These are phyloP conservation scores for Hygrophila difformis DNA, from an alignment of 257 asterid genomes.

Conservation along the genomic window DNA sequence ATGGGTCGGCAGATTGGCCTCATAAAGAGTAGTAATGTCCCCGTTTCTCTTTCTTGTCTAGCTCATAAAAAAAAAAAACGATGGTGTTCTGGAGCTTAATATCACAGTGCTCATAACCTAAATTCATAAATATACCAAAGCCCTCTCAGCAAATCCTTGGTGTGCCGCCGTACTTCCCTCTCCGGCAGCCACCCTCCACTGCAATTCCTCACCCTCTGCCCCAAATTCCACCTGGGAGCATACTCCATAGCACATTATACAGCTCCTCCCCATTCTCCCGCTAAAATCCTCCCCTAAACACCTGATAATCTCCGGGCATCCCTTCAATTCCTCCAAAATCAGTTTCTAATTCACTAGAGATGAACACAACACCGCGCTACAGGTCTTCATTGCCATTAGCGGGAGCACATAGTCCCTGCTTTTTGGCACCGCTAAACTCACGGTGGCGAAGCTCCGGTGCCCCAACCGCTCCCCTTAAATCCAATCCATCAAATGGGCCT, in stretches of 20 bases:
- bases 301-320: constrained; percentile 52
- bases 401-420: constrained; percentile 20
- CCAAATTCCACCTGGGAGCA: constrained; percentile 60
- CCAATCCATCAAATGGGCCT: constrained; percentile 99
- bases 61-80: no score
- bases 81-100: constrained; percentile 78
- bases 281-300: constrained; percentile 57
- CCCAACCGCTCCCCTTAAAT: constrained; percentile 61
- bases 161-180: constrained; percentile 30
- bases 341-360: constrained; percentile 47
- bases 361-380: constrained; percentile 31
- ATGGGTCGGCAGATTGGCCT: no score
- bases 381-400: constrained; percentile 69
- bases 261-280: constrained; percentile 59
- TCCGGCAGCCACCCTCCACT: constrained; percentile 31
- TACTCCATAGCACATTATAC: constrained; percentile 79
- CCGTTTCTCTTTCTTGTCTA: no score
- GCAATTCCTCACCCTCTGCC: constrained; percentile 35
- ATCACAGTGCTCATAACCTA: constrained; percentile 83
- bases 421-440: constrained; percentile 44
- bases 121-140: constrained; percentile 41
- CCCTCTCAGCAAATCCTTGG: constrained; percentile 48
- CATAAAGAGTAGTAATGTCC: no score
- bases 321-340: constrained; percentile 43
- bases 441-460: constrained; percentile 73